These are phyloP conservation scores for Colletotrichum eleusines DNA, from an alignment of 2,329 filamentous ascomycete species.

Conservation along the genomic window DNA sequence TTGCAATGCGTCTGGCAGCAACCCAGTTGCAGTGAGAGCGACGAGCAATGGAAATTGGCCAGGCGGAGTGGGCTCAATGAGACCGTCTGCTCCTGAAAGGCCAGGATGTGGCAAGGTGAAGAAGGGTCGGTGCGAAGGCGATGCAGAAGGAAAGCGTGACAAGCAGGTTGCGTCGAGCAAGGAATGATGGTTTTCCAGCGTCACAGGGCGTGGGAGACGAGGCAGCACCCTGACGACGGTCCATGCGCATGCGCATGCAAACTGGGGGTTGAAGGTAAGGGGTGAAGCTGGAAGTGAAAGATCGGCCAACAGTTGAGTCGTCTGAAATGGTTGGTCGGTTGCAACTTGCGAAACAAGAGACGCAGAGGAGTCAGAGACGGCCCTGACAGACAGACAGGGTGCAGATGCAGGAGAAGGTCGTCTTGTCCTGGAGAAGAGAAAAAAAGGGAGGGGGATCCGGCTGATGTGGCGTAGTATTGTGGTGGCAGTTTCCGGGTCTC, in stretches of 20 bases:
- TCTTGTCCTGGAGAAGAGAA: conserved; percentile 23
- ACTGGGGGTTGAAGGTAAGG: conserved; percentile 36
- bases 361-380: conserved; percentile 20
- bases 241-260: conserved; percentile 40
- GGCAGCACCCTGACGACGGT: conserved; percentile 32
- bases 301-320: conserved; percentile 30
- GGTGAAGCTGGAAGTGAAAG: conserved; percentile 33
- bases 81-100: conserved; percentile 24
- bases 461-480: conserved; percentile 26
- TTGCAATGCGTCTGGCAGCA: conserved; percentile 36
- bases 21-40: conserved; percentile 28
- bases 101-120: conserved; percentile 34
- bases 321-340: conserved; percentile 26
- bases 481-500: conserved; percentile 19
- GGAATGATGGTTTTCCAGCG: conserved; percentile 22
- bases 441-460: conserved; percentile 30
- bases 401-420: conserved; percentile 28
- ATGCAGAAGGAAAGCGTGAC: conserved; percentile 25
- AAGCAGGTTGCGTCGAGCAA: conserved; percentile 30
- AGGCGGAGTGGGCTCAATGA: conserved; percentile 32
- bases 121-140: conserved; percentile 38
- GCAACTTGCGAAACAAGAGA: conserved; percentile 36
- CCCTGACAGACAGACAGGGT: conserved; percentile 33
- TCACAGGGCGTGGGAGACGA: conserved; percentile 36
- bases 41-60: conserved; percentile 24